Percentiles rank a stretch among this genome's conserved stretches.
Evolutionary conservation across 495 filamentous ascomycete genomes (phyloP).

Genomic region (Cryomyces minteri): DNA sequence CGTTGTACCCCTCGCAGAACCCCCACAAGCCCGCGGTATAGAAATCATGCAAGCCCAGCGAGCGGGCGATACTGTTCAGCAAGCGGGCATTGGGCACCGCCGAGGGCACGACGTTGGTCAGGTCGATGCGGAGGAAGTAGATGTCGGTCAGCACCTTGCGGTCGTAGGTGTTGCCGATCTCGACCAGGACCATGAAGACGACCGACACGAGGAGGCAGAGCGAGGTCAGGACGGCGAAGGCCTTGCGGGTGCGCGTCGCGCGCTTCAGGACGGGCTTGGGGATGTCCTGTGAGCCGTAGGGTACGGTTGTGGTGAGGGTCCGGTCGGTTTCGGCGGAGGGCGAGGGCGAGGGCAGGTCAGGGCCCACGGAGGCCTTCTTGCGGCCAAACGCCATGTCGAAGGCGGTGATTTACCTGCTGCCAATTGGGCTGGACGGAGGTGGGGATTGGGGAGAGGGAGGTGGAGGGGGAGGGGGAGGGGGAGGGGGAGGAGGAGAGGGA

Average conservation of each 20-base stretch:
- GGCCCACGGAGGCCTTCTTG: slow-evolving; percentile 1
- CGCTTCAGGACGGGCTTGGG: slow-evolving; percentile 24
- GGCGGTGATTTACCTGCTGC: too few species aligned
- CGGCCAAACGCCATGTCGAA: slow-evolving; percentile 8
- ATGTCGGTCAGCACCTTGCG: slow-evolving; percentile 41
- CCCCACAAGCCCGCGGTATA: slow-evolving; percentile 86
- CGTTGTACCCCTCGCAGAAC: slow-evolving; percentile 70
- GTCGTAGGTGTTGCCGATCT: slow-evolving; percentile 50
- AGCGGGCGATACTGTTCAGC: slow-evolving; percentile 78
- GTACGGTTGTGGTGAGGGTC: slow-evolving; percentile 3
- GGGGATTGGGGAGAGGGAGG: too few species aligned
- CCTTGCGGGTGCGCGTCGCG: slow-evolving; percentile 36
- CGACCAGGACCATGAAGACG: slow-evolving; percentile 60
- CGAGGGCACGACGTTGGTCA: slow-evolving; percentile 65
- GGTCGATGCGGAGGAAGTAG: slow-evolving; percentile 69
- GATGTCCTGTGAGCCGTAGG: slow-evolving; percentile 2
- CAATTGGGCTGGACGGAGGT: too few species aligned
- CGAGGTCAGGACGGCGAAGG: slow-evolving; percentile 38
- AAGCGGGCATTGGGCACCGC: slow-evolving; percentile 55
- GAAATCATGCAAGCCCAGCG: slow-evolving; percentile 80
- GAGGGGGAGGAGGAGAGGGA: neutral
- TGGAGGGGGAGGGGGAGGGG: too few species aligned
- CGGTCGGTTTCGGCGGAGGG: slow-evolving; percentile 1
- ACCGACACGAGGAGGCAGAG: slow-evolving; percentile 53
- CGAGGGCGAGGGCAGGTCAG: neutral